Evolutionary conservation across 768 basidiomycete genomes (phyloP), one percentile per base, ranked within the genome.

Genomic region (Psilocybe azurescens): DNA sequence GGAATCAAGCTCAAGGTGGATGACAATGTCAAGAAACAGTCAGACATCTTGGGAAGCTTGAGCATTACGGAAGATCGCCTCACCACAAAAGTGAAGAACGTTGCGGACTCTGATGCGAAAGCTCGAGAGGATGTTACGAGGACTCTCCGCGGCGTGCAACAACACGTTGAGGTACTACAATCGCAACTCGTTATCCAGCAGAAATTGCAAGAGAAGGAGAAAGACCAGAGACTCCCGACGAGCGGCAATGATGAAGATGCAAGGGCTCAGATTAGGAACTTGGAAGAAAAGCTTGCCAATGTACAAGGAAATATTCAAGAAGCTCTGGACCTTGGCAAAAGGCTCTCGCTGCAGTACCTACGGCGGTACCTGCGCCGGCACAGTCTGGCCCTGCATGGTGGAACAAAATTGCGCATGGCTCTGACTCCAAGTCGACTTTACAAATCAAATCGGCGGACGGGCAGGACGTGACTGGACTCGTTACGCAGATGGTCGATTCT

Each of bases 381-480:
- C 61, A 53, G n/a, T 70, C 76, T 36, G 80, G 75, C 11, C 73
- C 81, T n/a, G 83, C 84, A 3, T 92, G 91, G 91, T 90, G 89
- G 89, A 83, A 80, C 74, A 91, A 89, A 69, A 73, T 88, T 11
- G 81, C 81, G 13, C 78, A 85, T 0, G 80, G 78, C 30, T 75
- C 77, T 28, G 81, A 79, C 18, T 75, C 76, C n/a, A 82, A 81
- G 46, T 75, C 78, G 6, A 79, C 79, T 13, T 61, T 91, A 49
- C 86, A 78, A 32, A 88, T 94, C 81, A 91, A 88, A 72, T 86
- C 89, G 1, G 75, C 84, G 16, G 90, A 92, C 60, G 94, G 94
- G 0, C 85, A 89, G 60, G 94, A 85, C 61, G 78, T 83, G 48
- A 89, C 90, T 0, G 78, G 82, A 11, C 79, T 95, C 61, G 88